A percentile compares a stretch with the other conserved stretches of the same genome.
Evolutionary conservation across 345 rosid genomes (phyloP).

Genomic region (Dipteronia dyeriana): DNA sequence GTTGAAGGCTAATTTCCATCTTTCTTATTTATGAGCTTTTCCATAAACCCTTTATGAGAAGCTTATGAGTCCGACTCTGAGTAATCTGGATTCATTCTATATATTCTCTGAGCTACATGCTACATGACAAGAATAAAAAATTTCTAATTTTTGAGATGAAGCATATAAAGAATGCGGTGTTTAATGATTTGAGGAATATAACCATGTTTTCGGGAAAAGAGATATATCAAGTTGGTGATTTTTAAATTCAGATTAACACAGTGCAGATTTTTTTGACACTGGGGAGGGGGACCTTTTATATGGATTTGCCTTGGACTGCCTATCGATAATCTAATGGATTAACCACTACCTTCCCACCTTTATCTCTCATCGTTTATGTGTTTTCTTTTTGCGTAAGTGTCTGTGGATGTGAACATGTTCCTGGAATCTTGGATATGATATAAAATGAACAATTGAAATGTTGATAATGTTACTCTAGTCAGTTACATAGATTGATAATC

Average conservation of each 20-base stretch:
- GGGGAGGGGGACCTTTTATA: not conserved
- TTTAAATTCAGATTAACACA: not conserved
- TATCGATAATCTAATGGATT: not conserved
- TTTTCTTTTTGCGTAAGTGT: not conserved
- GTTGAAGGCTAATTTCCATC: not conserved
- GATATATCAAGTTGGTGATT: not conserved
- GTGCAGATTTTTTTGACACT: not conserved
- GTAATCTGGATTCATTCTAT: not conserved
- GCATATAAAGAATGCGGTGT: not conserved
- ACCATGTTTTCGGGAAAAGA: not conserved
- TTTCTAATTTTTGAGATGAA: no score
- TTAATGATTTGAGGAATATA: not conserved
- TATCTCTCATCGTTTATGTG: not conserved
- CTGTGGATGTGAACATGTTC: not conserved
- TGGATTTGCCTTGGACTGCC: slow-evolving; percentile 10
- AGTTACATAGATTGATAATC: not conserved
- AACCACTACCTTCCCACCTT: not conserved
- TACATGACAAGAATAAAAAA: no score
- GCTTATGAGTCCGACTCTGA: not conserved
- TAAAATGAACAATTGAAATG: not conserved
- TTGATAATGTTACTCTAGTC: not conserved
- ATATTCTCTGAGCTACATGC: not conserved
- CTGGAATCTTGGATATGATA: not conserved
- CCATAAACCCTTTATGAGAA: not conserved
- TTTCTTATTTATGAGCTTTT: slow-evolving; percentile 6